Percentiles rank a stretch among this genome's conserved stretches.
These are phyloP conservation scores for Verruconis gallopava DNA, from an alignment of 2,329 filamentous ascomycete species.

Conservation along the genomic window DNA sequence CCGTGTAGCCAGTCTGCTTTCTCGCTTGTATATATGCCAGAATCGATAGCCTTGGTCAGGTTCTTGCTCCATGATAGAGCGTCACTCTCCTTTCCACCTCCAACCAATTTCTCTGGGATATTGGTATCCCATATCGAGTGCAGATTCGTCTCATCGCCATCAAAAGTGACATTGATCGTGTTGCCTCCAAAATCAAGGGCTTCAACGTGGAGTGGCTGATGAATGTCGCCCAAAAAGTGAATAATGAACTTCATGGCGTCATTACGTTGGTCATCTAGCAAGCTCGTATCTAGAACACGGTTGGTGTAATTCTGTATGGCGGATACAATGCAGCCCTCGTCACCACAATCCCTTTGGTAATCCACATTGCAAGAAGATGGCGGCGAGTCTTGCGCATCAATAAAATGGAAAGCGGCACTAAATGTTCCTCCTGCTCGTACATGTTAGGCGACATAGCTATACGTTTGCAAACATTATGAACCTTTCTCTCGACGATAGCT, in stretches of 20 bases:
- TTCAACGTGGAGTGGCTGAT: slow-evolving; percentile 54
- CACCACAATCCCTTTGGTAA: slow-evolving; percentile 37
- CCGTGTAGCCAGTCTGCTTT: slow-evolving; percentile 23
- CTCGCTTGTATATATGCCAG: slow-evolving; percentile 24
- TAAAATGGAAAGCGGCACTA: slow-evolving; percentile 36
- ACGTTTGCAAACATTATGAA: no score
- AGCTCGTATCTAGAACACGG: slow-evolving; percentile 21
- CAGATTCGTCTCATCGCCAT: slow-evolving; percentile 28
- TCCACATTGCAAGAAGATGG: slow-evolving; percentile 35
- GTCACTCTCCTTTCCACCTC: slow-evolving; percentile 25
- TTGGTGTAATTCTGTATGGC: slow-evolving; percentile 41
- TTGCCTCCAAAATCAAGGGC: slow-evolving; percentile 32
- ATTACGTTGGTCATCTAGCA: slow-evolving; percentile 23
- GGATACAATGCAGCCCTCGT: slow-evolving; percentile 37
- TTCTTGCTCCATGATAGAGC: slow-evolving; percentile 26
- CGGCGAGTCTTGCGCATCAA: slow-evolving; percentile 27
- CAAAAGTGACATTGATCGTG: slow-evolving; percentile 31
- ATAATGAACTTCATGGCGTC: slow-evolving; percentile 38
- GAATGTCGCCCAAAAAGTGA: slow-evolving; percentile 55
- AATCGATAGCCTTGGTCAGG: slow-evolving; percentile 25
- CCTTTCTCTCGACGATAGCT: slow-evolving; percentile 37
- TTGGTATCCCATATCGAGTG: slow-evolving; percentile 30
- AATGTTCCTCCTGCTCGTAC: slow-evolving; percentile 34
- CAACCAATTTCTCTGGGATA: slow-evolving; percentile 24
- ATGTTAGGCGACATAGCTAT: no score